phyloP scores from a whole-genome alignment of 306 rosid species.

The Cicer arietinum region DNA sequence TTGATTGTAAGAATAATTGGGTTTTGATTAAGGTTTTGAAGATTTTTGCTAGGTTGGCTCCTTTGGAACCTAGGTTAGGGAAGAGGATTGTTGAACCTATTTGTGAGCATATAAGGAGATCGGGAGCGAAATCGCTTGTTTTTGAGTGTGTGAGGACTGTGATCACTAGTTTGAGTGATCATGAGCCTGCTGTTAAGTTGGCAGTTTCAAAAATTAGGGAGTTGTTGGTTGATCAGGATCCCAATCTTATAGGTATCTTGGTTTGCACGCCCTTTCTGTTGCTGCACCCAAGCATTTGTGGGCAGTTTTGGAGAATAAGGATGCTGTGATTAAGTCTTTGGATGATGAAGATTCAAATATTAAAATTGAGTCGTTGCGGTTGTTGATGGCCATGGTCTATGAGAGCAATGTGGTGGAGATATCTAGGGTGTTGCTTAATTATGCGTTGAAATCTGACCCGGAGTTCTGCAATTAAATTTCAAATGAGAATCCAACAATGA shows the following conservation, averaged over 20 bases:
- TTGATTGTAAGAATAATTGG: conserved; percentile 89
- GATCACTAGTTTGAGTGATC: conserved; percentile 66
- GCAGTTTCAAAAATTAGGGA: conserved; percentile 69
- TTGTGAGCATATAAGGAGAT: conserved; percentile 42
- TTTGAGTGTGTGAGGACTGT: conserved; percentile 90
- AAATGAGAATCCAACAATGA: too few species aligned
- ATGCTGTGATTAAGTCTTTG: conserved; percentile 75
- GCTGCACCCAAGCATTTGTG: conserved; percentile 65
- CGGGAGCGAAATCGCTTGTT: conserved; percentile 74
- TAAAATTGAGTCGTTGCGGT: conserved; percentile 72
- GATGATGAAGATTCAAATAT: conserved; percentile 87
- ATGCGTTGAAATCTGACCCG: conserved; percentile 81
- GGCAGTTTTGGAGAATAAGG: conserved; percentile 90
- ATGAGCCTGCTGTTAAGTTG: conserved; percentile 76
- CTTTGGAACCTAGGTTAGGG: conserved; percentile 77
- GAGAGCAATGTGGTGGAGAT: conserved; percentile 78
- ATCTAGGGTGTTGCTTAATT: conserved; percentile 72
- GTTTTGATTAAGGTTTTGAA: conserved; percentile 79
- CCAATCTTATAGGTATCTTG: conserved; percentile 85
- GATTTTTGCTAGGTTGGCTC: conserved; percentile 80
- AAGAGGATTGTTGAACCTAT: conserved; percentile 81
- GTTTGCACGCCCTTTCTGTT: conserved; percentile 72
- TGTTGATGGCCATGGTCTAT: conserved; percentile 85
- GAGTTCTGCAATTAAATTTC: conserved; percentile 56
- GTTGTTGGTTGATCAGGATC: conserved; percentile 79